Conservation (phyloP, 306 rosid genomes). For the Casuarina equisetifolia region DNA sequence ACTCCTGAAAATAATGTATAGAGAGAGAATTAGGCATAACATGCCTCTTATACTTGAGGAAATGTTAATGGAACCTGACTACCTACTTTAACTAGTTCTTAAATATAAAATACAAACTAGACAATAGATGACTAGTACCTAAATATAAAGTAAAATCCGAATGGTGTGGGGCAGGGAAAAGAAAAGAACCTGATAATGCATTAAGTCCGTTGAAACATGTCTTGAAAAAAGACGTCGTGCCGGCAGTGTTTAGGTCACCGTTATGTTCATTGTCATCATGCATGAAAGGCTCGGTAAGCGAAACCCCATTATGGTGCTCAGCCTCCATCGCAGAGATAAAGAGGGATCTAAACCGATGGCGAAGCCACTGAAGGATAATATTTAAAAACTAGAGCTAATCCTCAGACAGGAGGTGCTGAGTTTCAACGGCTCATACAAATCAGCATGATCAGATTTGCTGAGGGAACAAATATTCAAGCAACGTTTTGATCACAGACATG, state of each 20-base stretch:
- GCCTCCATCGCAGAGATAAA: conserved; percentile 1
- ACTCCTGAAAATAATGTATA: neutral
- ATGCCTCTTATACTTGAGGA: too few relatives aligned
- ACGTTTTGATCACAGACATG: too few relatives aligned
- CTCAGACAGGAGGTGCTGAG: too few relatives aligned
- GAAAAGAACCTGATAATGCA: conserved; percentile 25
- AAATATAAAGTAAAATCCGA: neutral
- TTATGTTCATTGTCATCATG: neutral
- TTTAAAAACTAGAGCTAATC: too few relatives aligned
- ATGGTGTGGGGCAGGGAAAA: neutral
- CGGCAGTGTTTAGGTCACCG: neutral
- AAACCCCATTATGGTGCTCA: neutral
- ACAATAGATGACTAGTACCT: too few relatives aligned
- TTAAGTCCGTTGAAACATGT: conserved; percentile 26
- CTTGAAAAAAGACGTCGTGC: neutral
- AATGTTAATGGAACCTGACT: too few relatives aligned
- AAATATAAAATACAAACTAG: too few relatives aligned
- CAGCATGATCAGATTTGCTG: too few relatives aligned
- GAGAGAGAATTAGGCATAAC: too few relatives aligned
- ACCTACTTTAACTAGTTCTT: too few relatives aligned
- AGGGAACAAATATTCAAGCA: too few relatives aligned
- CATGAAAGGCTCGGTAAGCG: neutral
- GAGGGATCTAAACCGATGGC: neutral
- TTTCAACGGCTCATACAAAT: too few relatives aligned
- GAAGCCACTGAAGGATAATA: neutral